phyloP scores from a whole-genome alignment of 169 alveolate genomes.

The Eimeria necatrix region DNA sequence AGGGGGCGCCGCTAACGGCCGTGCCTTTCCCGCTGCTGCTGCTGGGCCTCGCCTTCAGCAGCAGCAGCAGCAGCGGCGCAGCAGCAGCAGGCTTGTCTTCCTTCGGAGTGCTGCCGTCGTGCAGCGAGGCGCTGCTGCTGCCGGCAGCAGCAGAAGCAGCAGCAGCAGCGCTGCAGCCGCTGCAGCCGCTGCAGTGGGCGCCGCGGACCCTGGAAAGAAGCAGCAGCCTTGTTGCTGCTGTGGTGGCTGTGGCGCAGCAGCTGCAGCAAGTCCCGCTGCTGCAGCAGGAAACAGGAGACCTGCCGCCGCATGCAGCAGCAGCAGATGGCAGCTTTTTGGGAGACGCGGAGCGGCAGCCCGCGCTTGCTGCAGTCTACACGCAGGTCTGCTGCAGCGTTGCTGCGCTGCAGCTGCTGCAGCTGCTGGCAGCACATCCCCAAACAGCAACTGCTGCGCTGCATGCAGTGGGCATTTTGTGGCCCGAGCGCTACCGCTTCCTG shows the following conservation, averaged over 20 bases:
- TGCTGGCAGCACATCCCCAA: constrained; percentile 12
- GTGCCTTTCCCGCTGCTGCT: constrained; percentile 59
- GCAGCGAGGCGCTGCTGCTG: constrained; percentile 68
- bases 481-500: constrained; percentile 65
- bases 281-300: constrained; percentile 33
- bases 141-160: constrained; percentile 66
- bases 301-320: constrained; percentile 62
- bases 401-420: constrained; percentile 78
- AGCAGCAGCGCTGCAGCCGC: constrained; percentile 63
- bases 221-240: constrained; percentile 46
- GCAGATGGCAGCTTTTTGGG: constrained; percentile 39
- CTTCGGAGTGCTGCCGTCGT: constrained; percentile 18
- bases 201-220: not conserved
- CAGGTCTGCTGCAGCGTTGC: constrained; percentile 75
- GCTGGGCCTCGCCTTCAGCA: constrained; percentile 50
- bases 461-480: constrained; percentile 59
- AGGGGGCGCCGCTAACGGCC: not conserved
- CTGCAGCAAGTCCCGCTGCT: constrained; percentile 57
- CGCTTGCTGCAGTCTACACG: constrained; percentile 46
- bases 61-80: constrained; percentile 68
- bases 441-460: constrained; percentile 69
- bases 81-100: not conserved
- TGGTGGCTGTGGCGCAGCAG: constrained; percentile 22
- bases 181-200: constrained; percentile 61
- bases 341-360: constrained; percentile 39